Evolutionary conservation across 108 stramenopile genomes (phyloP), one percentile per base, ranked within the genome.

Genomic region (Discostella stelligeroides): DNA sequence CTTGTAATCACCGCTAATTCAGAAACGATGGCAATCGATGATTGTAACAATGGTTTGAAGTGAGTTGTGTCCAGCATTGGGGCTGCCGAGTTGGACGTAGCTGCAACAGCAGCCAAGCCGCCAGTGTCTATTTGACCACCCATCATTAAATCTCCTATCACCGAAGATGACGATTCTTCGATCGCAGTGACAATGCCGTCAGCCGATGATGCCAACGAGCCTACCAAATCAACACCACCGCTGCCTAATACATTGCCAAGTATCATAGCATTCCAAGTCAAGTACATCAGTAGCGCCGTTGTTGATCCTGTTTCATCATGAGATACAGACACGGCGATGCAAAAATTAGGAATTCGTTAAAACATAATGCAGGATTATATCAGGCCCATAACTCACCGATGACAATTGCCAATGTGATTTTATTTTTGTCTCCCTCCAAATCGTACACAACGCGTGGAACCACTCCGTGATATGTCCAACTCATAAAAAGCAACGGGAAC

Each of bases 391-490:
- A 54, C 53, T 54, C 25, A 54, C 53, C 53, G 2, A 54, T 14
- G 8, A 91, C 67, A 27, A 96, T 77, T 0, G 95, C 86, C 48
- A 59, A 81, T 15, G 76, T 91, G 55, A 94, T 94, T 67, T 94
- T 90, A 20, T 66, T 68, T 10, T 84, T 79, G 59, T 96, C 89
- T 1, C n/a, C n/a, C n/a, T n/a, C n/a, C 88, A n/a, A n/a, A n/a
- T n/a, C n/a, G n/a, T n/a, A n/a, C n/a, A n/a, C n/a, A n/a, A n/a
- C n/a, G n/a, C n/a, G 88, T 0, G 95, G 95, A 11, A 96, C 84
- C 15, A 96, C 87, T 40, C 92, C 92, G 74, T 96, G 95, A 75
- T 80, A 96, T 6, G 92, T 92, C 74, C 94, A 69, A 1, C 92
- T 73, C 49, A 96, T 75, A 42, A 91, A 88, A 15, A 90, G 61